Percentiles rank a stretch among this genome's conserved stretches.
Evolutionary conservation across 1,139 yeast species (phyloP).

Genomic region (Pichia sp.): DNA sequence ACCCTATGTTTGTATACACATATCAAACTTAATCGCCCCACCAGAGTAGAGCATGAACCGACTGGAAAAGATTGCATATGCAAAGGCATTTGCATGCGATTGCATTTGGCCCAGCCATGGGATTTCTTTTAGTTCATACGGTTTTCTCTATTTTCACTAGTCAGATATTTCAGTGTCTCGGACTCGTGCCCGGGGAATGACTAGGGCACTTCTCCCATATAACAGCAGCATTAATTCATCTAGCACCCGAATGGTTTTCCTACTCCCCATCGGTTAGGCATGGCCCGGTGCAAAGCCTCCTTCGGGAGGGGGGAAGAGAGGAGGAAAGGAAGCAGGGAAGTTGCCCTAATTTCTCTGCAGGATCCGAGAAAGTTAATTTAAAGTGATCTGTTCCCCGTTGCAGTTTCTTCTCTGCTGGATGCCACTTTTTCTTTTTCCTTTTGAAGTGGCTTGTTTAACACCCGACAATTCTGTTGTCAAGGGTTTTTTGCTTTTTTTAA

Average conservation of each 20-base stretch:
- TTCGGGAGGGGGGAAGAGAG: neutral
- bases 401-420: neutral
- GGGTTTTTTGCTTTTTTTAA: conserved; percentile 1
- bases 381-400: neutral
- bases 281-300: neutral
- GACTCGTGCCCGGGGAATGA: no score
- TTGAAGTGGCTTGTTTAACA: neutral
- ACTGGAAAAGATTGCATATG: no score
- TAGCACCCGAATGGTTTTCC: neutral
- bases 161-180: no score
- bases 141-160: no score
- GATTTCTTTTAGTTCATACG: no score
- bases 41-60: no score
- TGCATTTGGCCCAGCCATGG: no score
- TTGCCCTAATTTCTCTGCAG: neutral
- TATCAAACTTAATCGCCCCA: no score
- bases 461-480: neutral
- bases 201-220: no score
- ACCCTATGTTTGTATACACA: no score
- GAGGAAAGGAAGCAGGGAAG: neutral
- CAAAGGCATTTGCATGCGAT: no score
- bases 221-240: neutral
- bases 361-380: neutral
- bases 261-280: neutral
- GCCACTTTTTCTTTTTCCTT: neutral